Percentiles rank a stretch among this genome's conserved stretches.
These are phyloP conservation scores for Phialocephala subalpina DNA, from an alignment of 2,329 filamentous ascomycete genomes.

Conservation along the genomic window DNA sequence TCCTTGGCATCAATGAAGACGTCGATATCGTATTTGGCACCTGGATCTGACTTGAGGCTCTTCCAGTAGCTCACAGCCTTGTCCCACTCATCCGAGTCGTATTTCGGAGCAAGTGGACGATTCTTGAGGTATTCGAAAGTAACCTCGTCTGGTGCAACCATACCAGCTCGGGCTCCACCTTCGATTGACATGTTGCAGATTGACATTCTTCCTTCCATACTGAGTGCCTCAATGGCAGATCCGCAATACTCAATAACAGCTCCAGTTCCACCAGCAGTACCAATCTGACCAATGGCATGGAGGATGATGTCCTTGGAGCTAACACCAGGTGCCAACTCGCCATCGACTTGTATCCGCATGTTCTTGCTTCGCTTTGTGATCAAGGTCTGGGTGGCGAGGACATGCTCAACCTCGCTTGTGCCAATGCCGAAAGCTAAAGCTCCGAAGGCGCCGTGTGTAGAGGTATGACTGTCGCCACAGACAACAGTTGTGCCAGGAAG, in stretches of 20 bases:
- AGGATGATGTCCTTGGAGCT: conserved; percentile 96
- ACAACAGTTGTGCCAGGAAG: conserved; percentile 96
- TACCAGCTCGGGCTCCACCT: conserved; percentile 91
- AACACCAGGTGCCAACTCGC: conserved; percentile 87
- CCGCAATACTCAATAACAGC: conserved; percentile 98
- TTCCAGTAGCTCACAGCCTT: conserved; percentile 89
- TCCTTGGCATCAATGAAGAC: conserved; percentile 92
- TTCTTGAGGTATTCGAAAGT: conserved; percentile 97
- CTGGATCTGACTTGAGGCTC: conserved; percentile 83
- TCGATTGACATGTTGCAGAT: conserved; percentile 99
- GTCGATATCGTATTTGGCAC: conserved; percentile 88
- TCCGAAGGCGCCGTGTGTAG: conserved; percentile 96
- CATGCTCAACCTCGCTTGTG: conserved; percentile 98
- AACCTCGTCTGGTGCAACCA: conserved; percentile 93
- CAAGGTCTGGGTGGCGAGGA: conserved; percentile 93
- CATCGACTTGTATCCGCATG: conserved; percentile 96
- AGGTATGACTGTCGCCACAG: conserved; percentile 97
- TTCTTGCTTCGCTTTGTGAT: conserved; percentile 97
- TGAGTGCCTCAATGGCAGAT: conserved; percentile 86
- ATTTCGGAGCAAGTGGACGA: conserved; percentile 85
- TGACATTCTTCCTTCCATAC: conserved; percentile 98
- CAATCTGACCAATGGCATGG: conserved; percentile 91
- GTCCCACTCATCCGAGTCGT: conserved; percentile 87
- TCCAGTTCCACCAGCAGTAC: conserved; percentile 93
- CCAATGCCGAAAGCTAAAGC: conserved; percentile 96